A percentile compares a stretch with the other conserved stretches of the same genome.
Conservation (phyloP, 257 asterid species). For the Echium plantagineum region DNA sequence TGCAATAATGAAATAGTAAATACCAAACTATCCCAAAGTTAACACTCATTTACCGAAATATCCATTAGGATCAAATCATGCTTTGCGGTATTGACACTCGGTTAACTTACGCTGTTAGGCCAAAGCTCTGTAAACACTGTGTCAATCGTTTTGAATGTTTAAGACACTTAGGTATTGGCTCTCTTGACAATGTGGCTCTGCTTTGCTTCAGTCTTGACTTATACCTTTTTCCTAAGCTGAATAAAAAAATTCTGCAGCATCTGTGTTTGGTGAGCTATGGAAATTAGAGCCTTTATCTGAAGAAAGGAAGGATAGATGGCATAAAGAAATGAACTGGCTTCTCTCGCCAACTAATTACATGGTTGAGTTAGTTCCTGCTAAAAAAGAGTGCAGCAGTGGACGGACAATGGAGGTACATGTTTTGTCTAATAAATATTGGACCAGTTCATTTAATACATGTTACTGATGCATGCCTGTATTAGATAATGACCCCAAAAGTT, state of each 20-base stretch:
- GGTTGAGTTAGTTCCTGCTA: slow-evolving; percentile 92
- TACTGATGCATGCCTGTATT: slow-evolving; percentile 4
- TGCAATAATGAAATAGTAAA: too few relatives aligned
- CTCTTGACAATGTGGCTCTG: too few relatives aligned
- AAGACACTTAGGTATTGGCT: too few relatives aligned
- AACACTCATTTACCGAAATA: too few relatives aligned
- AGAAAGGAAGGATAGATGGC: slow-evolving; percentile 68
- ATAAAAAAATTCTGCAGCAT: slow-evolving; percentile 36
- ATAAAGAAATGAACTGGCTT: slow-evolving; percentile 81
- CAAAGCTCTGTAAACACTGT: too few relatives aligned
- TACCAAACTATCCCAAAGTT: too few relatives aligned
- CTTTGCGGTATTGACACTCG: too few relatives aligned
- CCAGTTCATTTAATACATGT: not conserved
- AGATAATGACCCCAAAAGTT: slow-evolving; percentile 89
- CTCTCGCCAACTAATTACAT: slow-evolving; percentile 81
- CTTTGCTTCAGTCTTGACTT: not conserved
- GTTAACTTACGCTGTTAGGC: too few relatives aligned
- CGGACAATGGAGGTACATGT: slow-evolving; percentile 55
- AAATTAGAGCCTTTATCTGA: slow-evolving; percentile 85
- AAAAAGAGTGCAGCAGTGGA: slow-evolving; percentile 58
- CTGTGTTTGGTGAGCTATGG: slow-evolving; percentile 96
- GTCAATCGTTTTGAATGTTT: too few relatives aligned
- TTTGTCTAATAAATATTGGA: slow-evolving; percentile 1
- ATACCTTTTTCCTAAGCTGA: not conserved
- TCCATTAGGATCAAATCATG: too few relatives aligned